Conservation (phyloP, 257 asterid genomes). For the Parsonsia alboflavescens region DNA sequence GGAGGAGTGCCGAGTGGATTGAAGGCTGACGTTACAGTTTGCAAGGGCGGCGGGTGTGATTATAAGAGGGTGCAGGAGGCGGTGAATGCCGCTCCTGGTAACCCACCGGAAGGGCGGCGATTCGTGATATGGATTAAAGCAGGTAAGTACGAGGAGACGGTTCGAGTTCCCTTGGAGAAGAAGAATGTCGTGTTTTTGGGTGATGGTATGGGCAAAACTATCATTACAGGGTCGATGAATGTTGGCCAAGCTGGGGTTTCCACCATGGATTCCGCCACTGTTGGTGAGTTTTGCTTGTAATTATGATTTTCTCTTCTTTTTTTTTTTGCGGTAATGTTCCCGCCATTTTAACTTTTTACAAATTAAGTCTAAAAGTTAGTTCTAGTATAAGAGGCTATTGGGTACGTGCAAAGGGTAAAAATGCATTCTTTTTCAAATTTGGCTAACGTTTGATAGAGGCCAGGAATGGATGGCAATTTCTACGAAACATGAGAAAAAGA, state of each 20-base stretch:
- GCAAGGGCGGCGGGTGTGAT: conserved; percentile 28
- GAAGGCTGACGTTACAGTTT: conserved; percentile 35
- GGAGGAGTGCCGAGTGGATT: conserved; percentile 30
- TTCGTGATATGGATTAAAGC: conserved; percentile 29
- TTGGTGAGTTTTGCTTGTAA: conserved; percentile 21
- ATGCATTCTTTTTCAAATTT: not conserved
- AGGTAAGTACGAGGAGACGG: conserved; percentile 26
- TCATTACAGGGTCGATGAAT: conserved; percentile 39
- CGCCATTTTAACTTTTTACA: not conserved
- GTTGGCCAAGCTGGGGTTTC: conserved; percentile 35
- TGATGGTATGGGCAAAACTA: conserved; percentile 49
- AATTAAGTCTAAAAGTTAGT: too few relatives aligned
- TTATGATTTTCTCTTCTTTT: not conserved
- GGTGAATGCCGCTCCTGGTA: conserved; percentile 38
- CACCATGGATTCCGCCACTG: conserved; percentile 35
- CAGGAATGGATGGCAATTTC: too few relatives aligned
- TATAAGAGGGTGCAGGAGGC: conserved; percentile 36
- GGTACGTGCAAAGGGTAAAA: too few relatives aligned
- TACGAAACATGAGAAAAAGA: not conserved
- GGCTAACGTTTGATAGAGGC: not conserved
- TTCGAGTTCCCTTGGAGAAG: conserved; percentile 29
- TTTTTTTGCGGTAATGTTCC: too few relatives aligned
- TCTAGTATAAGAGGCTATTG: too few relatives aligned
- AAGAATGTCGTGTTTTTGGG: conserved; percentile 39
- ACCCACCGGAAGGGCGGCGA: not conserved